A percentile compares a stretch with the other conserved stretches of the same genome.
Conservation (phyloP, 139 green algal genomes). For the Coelastrella sp. region DNA sequence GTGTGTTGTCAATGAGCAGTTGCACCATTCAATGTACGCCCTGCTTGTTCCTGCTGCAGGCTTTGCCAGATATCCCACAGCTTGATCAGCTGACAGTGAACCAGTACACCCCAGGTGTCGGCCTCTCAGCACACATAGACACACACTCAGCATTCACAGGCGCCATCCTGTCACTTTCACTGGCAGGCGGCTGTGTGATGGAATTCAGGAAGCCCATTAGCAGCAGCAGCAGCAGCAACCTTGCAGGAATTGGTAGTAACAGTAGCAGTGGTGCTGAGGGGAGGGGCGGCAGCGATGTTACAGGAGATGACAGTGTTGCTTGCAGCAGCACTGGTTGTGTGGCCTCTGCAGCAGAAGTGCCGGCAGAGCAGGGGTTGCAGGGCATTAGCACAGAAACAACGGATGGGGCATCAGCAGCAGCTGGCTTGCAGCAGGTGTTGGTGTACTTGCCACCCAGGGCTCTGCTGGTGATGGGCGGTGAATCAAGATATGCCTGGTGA, state of each 20-base stretch:
- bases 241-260: too few relatives aligned
- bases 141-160: conserved; percentile 94
- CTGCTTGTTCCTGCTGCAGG: conserved; percentile 9
- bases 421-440: conserved; percentile 4
- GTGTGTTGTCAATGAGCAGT: too few relatives aligned
- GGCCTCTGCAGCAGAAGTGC: not conserved
- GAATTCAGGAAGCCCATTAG: conserved; percentile 81
- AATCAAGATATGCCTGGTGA: conserved; percentile 89
- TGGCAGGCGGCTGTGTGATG: conserved; percentile 86
- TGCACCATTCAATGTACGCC: too few relatives aligned
- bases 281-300: too few relatives aligned
- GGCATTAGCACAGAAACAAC: not conserved
- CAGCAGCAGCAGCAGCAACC: conserved; percentile 15
- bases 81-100: conserved; percentile 93
- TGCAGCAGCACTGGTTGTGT: conserved; percentile 22
- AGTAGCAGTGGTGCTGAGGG: too few relatives aligned
- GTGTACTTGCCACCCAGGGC: conserved; percentile 87
- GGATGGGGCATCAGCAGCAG: too few relatives aligned
- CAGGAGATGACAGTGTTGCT: too few relatives aligned
- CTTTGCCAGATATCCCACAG: not conserved
- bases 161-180: conserved; percentile 88
- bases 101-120: conserved; percentile 93
- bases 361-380: not conserved
- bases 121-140: conserved; percentile 95
- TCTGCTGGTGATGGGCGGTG: conserved; percentile 90